These are phyloP conservation scores for Macrolepiota dolichaula DNA, from an alignment of 768 basidiomycete species.

Conservation along the genomic window DNA sequence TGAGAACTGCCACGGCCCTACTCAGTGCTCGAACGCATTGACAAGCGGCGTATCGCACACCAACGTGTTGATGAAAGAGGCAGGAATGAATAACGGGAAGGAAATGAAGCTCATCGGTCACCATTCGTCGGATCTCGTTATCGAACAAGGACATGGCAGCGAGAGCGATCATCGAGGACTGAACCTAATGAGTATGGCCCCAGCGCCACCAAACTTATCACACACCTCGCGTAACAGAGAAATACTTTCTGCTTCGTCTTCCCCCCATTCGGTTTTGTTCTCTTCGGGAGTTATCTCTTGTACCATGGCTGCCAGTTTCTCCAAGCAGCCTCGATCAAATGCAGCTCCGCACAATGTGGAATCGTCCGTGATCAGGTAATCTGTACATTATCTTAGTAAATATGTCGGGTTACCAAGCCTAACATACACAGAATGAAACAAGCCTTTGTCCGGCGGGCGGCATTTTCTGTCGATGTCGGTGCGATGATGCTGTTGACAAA, in stretches of 20 bases:
- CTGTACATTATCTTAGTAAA: conserved; percentile 25
- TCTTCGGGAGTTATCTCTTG: conserved; percentile 51
- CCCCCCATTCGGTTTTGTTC: conserved; percentile 48
- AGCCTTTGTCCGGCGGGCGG: conserved; percentile 53
- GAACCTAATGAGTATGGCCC: neutral
- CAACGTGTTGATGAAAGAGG: conserved; percentile 44
- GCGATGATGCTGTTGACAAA: conserved; percentile 61
- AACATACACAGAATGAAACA: conserved; percentile 74
- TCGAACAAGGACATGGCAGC: conserved; percentile 71
- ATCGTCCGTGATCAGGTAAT: conserved; percentile 72
- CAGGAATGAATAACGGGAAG: conserved; percentile 24
- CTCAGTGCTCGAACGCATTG: conserved; percentile 81
- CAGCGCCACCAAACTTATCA: neutral
- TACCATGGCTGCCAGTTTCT: conserved; percentile 48
- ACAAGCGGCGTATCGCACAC: conserved; percentile 83
- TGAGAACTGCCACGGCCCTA: conserved; percentile 72
- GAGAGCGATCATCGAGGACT: conserved; percentile 75
- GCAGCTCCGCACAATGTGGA: conserved; percentile 62
- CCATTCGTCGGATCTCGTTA: conserved; percentile 65
- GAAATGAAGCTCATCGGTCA: conserved; percentile 59
- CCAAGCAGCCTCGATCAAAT: conserved; percentile 64
- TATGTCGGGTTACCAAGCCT: neutral
- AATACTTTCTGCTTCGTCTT: conserved; percentile 63
- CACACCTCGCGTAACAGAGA: conserved; percentile 63
- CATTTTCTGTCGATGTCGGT: conserved; percentile 33